Evolutionary conservation across 2,329 filamentous ascomycete species (phyloP), one percentile per base, ranked within the genome.

Genomic region (Taxawa tesnikishii): DNA sequence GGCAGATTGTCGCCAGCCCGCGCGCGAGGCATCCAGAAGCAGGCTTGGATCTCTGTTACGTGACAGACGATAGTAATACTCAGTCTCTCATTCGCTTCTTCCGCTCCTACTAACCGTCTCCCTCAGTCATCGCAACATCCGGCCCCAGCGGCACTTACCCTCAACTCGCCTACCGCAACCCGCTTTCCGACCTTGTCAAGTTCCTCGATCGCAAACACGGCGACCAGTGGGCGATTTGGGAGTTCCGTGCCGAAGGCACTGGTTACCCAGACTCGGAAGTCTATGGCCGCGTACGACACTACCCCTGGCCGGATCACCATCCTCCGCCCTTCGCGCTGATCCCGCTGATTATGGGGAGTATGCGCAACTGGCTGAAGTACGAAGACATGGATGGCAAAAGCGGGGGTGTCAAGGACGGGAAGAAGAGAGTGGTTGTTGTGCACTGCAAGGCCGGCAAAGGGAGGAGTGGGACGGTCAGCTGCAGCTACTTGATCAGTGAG

Each of bases 371-470:
- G 84, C 54, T 92, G 32, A 63, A 69, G 9, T 68, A 69, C 10
- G 62, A 64, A 7, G 61, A 65, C 9, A 46, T 62, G 2, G 42
- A 49, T 33, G 34, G 37, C 5, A 41, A 47, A 5, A 39, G 47
- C 10, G 48, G 53, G 28, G 45, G 24, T 1, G 17, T 11, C 9
- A 33, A 38, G 25, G 44, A 10, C 52, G 55, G 32, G 58, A 48
- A 54, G 14, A 54, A 60, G 23, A 67, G 84, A 19, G 83, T 96
- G 0, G 79, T 79, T 0, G 87, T 96, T 5, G 84, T 96, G 6
- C 90, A 98, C 56, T 96, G 90, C 64, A 96, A 96, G 54, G 90
- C 90, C 1, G 90, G 90, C 3, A 98, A 98, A 57, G 90, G 90
- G 2, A 70, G 90, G 31, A 93, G 83, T 42, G 90, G 90, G 4